Evolutionary conservation across 1,139 yeast species (phyloP).

Genomic region (Scheffersomyces segobiensis): DNA sequence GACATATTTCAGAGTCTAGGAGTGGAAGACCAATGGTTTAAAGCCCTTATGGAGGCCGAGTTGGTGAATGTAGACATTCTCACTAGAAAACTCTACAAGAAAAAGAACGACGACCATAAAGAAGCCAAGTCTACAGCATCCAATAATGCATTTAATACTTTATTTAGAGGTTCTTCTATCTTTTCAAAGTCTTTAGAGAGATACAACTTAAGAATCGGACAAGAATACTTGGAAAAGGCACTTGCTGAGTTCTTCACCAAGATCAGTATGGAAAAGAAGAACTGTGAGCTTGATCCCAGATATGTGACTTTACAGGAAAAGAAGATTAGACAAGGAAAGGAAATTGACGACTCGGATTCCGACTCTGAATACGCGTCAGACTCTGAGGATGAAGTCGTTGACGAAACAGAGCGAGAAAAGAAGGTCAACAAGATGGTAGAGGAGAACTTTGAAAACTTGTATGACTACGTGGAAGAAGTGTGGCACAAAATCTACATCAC

Average conservation of each 20-base stretch:
- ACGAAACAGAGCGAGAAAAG: conserved; percentile 21
- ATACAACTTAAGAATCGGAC: conserved; percentile 76
- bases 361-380: conserved; percentile 10
- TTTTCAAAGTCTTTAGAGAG: conserved; percentile 79
- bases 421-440: conserved; percentile 36
- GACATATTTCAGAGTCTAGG: conserved; percentile 68
- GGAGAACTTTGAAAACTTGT: conserved; percentile 54
- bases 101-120: conserved; percentile 17
- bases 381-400: conserved; percentile 22
- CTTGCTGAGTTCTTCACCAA: conserved; percentile 67
- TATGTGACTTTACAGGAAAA: conserved; percentile 45
- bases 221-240: conserved; percentile 71
- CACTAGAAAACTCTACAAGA: conserved; percentile 42
- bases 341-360: conserved; percentile 19
- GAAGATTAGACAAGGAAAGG: conserved; percentile 30
- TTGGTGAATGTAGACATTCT: conserved; percentile 48
- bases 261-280: conserved; percentile 50
- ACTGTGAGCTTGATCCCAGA: conserved; percentile 77
- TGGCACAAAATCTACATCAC: conserved; percentile 75
- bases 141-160: conserved; percentile 61
- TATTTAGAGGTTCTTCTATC: conserved; percentile 84
- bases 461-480: conserved; percentile 56
- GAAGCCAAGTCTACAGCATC: conserved; percentile 15
- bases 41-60: conserved; percentile 66
- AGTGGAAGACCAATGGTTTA: conserved; percentile 68